These are phyloP conservation scores for Vigna reflexopilosa DNA, from an alignment of 306 rosid genomes.

Conservation along the genomic window DNA sequence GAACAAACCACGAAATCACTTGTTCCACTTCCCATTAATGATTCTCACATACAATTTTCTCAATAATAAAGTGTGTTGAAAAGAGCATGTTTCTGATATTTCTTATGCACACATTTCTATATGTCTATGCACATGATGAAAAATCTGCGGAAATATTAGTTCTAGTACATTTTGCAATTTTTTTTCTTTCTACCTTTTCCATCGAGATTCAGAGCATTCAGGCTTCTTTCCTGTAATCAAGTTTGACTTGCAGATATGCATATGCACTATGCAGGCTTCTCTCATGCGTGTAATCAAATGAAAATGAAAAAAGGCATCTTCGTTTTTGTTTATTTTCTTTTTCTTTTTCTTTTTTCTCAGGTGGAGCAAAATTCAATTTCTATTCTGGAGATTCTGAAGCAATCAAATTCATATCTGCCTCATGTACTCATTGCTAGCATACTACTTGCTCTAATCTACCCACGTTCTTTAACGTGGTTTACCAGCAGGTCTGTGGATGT, in stretches of 20 bases:
- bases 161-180: conserved; percentile 5
- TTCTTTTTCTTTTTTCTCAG: conserved; percentile 49
- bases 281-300: background rate
- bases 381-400: conserved; percentile 65
- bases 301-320: background rate
- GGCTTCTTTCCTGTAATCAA: conserved; percentile 17
- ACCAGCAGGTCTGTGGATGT: conserved; percentile 74
- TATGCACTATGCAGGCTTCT: background rate
- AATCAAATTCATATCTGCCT: conserved; percentile 83
- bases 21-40: background rate
- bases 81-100: background rate
- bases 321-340: conserved; percentile 30
- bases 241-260: background rate
- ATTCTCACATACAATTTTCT: background rate
- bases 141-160: background rate
- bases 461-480: conserved; percentile 95
- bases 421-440: conserved; percentile 81
- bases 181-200: conserved; percentile 2
- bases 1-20: background rate
- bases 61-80: background rate
- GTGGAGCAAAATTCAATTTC: conserved; percentile 48
- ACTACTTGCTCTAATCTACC: conserved; percentile 78
- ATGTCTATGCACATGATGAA: conserved; percentile 5
- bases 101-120: background rate
- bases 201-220: conserved; percentile 6